phyloP scores from a whole-genome alignment of 345 rosid genomes.

The Kernera saxatilis region DNA sequence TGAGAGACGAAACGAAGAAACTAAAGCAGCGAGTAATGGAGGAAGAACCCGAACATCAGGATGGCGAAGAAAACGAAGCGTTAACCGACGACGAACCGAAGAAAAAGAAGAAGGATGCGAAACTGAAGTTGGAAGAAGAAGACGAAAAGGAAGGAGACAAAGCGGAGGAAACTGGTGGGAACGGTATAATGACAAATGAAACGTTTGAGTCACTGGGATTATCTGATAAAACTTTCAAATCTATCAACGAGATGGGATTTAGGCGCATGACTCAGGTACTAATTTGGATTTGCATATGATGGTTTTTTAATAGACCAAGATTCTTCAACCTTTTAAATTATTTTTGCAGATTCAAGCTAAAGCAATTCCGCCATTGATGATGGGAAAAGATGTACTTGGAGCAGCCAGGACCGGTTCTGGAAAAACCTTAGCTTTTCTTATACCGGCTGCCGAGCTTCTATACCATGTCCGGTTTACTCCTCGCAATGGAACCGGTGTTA shows the following conservation, averaged over 20 bases:
- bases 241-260: constrained; percentile 76
- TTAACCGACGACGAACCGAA: not conserved
- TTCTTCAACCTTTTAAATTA: not conserved
- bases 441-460: constrained; percentile 83
- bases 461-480: constrained; percentile 61
- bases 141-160: constrained; percentile 9
- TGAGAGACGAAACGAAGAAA: constrained; percentile 9
- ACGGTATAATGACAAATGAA: constrained; percentile 74
- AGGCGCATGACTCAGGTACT: constrained; percentile 74
- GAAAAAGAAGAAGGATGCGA: constrained; percentile 14
- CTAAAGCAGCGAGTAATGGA: not conserved
- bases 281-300: not conserved
- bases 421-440: constrained; percentile 84
- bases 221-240: constrained; percentile 57
- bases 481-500: constrained; percentile 78
- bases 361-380: constrained; percentile 73
- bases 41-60: no score
- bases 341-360: constrained; percentile 74
- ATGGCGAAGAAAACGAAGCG: not conserved
- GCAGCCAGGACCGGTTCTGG: constrained; percentile 99
- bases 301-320: not conserved
- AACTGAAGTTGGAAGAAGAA: constrained; percentile 5
- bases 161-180: constrained; percentile 22
- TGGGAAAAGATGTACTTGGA: constrained; percentile 90
- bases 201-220: constrained; percentile 67